These are phyloP conservation scores for Murraya koenigii DNA, from an alignment of 345 rosid species.

Conservation along the genomic window DNA sequence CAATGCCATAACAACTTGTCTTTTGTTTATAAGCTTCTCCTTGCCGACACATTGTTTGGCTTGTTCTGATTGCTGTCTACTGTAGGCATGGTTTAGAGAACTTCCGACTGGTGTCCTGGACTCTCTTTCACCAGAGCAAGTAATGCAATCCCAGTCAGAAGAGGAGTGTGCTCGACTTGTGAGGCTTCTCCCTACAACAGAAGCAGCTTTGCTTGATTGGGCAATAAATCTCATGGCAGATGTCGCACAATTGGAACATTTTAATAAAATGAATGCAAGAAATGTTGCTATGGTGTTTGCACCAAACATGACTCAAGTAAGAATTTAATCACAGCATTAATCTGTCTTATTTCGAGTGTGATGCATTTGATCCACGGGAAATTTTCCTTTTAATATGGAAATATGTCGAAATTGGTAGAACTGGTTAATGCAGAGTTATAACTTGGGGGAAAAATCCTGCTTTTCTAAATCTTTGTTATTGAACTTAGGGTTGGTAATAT, in stretches of 20 bases:
- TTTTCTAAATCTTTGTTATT: not conserved
- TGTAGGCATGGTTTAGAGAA: constrained; percentile 99
- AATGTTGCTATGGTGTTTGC: constrained; percentile 97
- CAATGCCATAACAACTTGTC: not conserved
- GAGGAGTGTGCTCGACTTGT: constrained; percentile 83
- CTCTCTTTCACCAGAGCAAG: constrained; percentile 78
- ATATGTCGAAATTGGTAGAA: not conserved
- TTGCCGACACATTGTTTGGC: not conserved
- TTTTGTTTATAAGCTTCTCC: not conserved
- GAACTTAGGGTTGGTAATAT: not conserved
- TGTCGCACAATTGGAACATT: constrained; percentile 76
- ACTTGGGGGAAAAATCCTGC: not conserved
- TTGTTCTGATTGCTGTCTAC: constrained; percentile 7
- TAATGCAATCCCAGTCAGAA: constrained; percentile 84
- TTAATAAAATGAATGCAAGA: constrained; percentile 96
- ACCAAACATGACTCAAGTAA: constrained; percentile 97
- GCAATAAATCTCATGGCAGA: constrained; percentile 95
- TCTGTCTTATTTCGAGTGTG: not conserved
- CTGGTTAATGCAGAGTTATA: not conserved
- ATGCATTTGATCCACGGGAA: not conserved
- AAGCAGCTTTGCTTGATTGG: constrained; percentile 92
- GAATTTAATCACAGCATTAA: not conserved
- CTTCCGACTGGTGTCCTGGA: constrained; percentile 93
- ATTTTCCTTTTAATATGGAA: not conserved
- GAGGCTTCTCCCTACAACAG: constrained; percentile 79